Evolutionary conservation across 257 asterid genomes (phyloP).

Genomic region (Mentha longifolia): DNA sequence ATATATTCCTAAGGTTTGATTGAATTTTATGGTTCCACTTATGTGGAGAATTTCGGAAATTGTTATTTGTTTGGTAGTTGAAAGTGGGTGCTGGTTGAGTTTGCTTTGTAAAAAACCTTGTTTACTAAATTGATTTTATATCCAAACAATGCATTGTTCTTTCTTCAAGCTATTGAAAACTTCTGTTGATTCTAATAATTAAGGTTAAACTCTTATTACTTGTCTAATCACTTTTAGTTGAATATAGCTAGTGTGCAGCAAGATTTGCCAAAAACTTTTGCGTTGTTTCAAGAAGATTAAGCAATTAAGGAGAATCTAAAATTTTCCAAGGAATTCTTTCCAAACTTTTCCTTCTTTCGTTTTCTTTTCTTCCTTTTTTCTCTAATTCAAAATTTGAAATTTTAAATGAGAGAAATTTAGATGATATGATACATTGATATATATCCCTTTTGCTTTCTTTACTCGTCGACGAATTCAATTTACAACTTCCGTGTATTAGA

Average conservation of each 20-base stretch:
- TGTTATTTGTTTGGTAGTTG: neutral
- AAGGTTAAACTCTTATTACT: neutral
- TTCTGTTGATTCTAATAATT: neutral
- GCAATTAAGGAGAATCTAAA: neutral
- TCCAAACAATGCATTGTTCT: neutral
- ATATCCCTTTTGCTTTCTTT: neutral
- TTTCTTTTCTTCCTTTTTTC: too few species aligned
- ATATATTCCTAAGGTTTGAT: too few species aligned
- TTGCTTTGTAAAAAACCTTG: neutral
- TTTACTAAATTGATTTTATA: too few species aligned
- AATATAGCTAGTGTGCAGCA: conserved; percentile 1
- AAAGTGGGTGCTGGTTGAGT: neutral
- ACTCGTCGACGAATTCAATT: neutral
- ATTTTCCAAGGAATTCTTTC: conserved; percentile 6
- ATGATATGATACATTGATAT: neutral
- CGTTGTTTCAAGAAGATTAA: neutral
- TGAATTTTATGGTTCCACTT: too few species aligned
- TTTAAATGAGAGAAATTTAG: neutral
- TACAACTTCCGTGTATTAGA: neutral
- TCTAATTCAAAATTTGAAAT: conserved; percentile 13
- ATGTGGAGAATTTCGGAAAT: too few species aligned
- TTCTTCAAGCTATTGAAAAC: neutral
- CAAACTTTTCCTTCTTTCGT: too few species aligned
- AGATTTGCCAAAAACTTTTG: conserved; percentile 21
- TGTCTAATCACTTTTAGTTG: conserved; percentile 22